These are phyloP conservation scores for Xylaria acuta DNA, from an alignment of 495 filamentous ascomycete genomes.

Conservation along the genomic window DNA sequence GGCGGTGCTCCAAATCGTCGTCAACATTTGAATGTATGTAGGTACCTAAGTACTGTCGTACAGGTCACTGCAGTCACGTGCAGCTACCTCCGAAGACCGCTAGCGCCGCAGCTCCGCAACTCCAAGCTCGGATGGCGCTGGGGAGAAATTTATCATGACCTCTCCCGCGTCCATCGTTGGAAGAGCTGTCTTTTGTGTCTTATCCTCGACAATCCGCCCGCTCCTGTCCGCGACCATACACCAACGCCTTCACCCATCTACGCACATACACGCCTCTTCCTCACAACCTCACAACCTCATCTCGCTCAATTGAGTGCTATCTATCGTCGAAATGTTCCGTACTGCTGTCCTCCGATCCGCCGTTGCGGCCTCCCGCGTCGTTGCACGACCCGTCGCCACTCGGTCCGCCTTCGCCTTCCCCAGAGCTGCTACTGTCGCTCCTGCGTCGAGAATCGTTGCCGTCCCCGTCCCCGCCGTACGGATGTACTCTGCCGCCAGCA, in stretches of 20 bases:
- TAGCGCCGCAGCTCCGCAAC: constrained; percentile 16
- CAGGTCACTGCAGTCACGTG: constrained; percentile 21
- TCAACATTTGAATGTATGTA: background rate
- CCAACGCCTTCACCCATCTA: constrained; percentile 10
- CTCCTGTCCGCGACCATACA: constrained; percentile 17
- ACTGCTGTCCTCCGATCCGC: constrained; percentile 75
- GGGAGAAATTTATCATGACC: constrained; percentile 55
- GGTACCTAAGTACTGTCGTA: background rate
- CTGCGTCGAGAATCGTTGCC: constrained; percentile 55
- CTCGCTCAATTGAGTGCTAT: constrained; percentile 32
- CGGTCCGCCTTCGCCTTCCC: constrained; percentile 56
- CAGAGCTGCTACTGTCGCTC: constrained; percentile 62
- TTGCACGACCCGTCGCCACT: constrained; percentile 63
- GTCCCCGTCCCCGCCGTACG: constrained; percentile 69
- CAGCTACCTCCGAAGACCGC: constrained; percentile 24
- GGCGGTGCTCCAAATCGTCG: background rate
- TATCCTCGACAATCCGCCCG: background rate
- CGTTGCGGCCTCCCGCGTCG: constrained; percentile 57
- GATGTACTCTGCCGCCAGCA: constrained; percentile 84
- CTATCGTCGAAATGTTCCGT: constrained; percentile 76
- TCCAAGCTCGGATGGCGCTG: constrained; percentile 17
- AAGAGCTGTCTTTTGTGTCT: constrained; percentile 20
- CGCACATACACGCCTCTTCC: background rate
- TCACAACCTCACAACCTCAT: background rate
- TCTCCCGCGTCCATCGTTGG: constrained; percentile 28